A percentile compares a stretch with the other conserved stretches of the same genome.
These are phyloP conservation scores for Pseudogymnoascus destructans DNA, from an alignment of 2,329 filamentous ascomycete genomes.

Conservation along the genomic window DNA sequence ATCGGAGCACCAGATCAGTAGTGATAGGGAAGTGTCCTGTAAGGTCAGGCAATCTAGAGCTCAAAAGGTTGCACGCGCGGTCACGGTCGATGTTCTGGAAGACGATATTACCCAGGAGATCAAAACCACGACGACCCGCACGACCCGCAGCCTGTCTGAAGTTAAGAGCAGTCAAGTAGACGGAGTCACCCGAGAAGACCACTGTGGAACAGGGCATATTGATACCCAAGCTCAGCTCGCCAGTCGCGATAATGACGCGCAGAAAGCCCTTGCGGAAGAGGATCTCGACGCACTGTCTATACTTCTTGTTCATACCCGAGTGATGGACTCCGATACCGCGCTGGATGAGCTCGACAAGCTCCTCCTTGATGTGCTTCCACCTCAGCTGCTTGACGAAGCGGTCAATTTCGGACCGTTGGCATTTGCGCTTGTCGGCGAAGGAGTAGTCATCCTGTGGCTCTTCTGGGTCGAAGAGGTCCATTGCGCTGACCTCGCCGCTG, in stretches of 20 bases:
- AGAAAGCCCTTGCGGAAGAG: constrained; percentile 62
- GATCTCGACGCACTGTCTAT: constrained; percentile 61
- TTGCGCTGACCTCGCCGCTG: constrained; percentile 40
- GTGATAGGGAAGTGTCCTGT: constrained; percentile 69
- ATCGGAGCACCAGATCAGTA: constrained; percentile 54
- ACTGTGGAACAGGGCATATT: constrained; percentile 79
- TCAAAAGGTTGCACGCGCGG: constrained; percentile 56
- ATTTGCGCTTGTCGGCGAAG: constrained; percentile 50
- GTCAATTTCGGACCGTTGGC: constrained; percentile 45
- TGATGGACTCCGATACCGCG: constrained; percentile 68
- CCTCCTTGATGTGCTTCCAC: constrained; percentile 35
- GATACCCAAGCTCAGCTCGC: constrained; percentile 63
- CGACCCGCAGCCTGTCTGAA: constrained; percentile 66
- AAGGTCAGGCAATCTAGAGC: constrained; percentile 58
- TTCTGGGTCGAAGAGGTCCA: constrained; percentile 55
- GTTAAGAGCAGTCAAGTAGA: constrained; percentile 61
- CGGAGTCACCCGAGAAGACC: constrained; percentile 60
- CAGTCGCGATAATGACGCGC: constrained; percentile 59
- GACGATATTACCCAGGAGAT: constrained; percentile 68
- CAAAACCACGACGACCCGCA: constrained; percentile 68
- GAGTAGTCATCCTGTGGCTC: constrained; percentile 49
- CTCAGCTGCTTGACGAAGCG: constrained; percentile 38
- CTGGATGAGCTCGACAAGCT: constrained; percentile 46
- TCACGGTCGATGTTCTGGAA: constrained; percentile 52
- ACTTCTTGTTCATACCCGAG: constrained; percentile 64